Evolutionary conservation across 2,329 filamentous ascomycete species (phyloP), one percentile per base, ranked within the genome.

Genomic region (Clarireedia homoeocarpa): DNA sequence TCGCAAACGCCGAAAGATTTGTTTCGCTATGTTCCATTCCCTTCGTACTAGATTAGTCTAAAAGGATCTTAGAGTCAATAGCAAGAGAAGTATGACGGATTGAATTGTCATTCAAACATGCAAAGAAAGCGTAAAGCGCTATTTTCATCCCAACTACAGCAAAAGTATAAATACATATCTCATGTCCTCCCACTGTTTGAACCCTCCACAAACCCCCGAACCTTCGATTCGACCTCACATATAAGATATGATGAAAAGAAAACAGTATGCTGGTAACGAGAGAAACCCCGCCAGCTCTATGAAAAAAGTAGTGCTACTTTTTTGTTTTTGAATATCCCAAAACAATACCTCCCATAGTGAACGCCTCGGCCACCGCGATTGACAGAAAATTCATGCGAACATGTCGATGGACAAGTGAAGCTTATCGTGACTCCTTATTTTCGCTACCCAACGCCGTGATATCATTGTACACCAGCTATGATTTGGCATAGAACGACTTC

Each of bases 381-480:
- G 48, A 52, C 39, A 26, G 36, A 39, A 39, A 58, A 51, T 57
- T 58, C 60, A 50, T 64, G 49, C 52, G 45, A 54, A 55, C n/a
- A 48, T 48, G 51, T 55, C 36, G 34, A 52, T 57, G 46, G 55
- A 60, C 48, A 59, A 47, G 44, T 46, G 42, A 52, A 51, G 53
- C 40, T 20, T 51, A 51, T 56, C 48, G 39, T 55, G 46, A 51
- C 46, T 44, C 48, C 20, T 15, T 34, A 49, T 62, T 63, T 63
- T 61, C 60, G 60, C 60, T 59, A 55, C 59, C 61, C 48, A 53
- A 59, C 64, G 61, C 65, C 62, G 57, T 57, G 58, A 63, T 59
- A 63, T 46, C 51, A 62, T 48, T 59, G 54, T 62, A 58, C 55
- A 58, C 62, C 59, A 62, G 46, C 60, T 50, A 56, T 51, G 47